phyloP scores from a whole-genome alignment of 768 basidiomycete species.

The Mrakia blollopis region DNA sequence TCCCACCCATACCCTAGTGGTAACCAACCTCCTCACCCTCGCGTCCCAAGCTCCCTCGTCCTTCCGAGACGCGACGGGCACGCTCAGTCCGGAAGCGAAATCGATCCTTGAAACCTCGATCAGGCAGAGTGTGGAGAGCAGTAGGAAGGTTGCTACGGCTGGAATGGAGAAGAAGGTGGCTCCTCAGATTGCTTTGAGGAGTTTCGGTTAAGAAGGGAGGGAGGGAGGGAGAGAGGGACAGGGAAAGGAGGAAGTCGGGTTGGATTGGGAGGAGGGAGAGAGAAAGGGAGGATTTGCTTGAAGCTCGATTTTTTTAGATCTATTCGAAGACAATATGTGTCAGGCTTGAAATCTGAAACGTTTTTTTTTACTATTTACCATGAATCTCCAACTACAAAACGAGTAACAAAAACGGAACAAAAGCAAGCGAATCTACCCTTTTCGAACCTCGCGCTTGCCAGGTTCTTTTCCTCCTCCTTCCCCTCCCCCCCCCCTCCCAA shows the following conservation, averaged over 20 bases:
- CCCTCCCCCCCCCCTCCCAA: not conserved
- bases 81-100: conserved; percentile 56
- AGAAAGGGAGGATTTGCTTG: not conserved
- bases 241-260: not conserved
- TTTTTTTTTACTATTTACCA: not conserved
- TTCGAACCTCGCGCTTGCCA: conserved; percentile 1
- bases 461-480: not conserved
- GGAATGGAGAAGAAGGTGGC: not conserved
- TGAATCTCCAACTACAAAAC: not conserved
- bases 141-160: not conserved
- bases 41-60: conserved; percentile 65
- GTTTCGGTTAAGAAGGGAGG: conserved; percentile 4
- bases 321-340: too few relatives aligned
- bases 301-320: not conserved
- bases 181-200: conserved; percentile 24
- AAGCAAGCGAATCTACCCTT: too few relatives aligned
- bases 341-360: not conserved
- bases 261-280: not conserved
- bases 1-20: conserved; percentile 55
- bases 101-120: conserved; percentile 71
- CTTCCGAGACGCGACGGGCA: conserved; percentile 78
- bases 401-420: not conserved
- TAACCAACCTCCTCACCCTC: conserved; percentile 64
- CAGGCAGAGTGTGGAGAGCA: conserved; percentile 58
- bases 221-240: not conserved